Base-by-base conservation (phyloP, 2,329 filamentous ascomycete genomes). In the Chaetomiaceae sp. region DNA sequence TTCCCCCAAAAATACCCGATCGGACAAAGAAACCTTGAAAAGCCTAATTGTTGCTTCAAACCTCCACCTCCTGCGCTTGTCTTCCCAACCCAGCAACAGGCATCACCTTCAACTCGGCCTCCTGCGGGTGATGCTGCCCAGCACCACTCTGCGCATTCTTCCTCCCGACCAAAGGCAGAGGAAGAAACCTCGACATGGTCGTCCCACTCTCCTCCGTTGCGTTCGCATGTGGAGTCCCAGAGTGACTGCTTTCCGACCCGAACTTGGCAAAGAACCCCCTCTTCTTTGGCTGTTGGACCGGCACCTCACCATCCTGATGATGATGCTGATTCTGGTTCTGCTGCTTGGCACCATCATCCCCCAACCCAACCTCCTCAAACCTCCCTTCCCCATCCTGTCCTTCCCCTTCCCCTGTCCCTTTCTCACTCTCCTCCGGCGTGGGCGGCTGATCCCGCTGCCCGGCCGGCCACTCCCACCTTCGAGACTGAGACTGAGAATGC, bases 321-420 rank as follows among this genome's bases (percentile, higher is more conserved):
- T 53, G 47, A 15, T 71, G 61, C 67, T 66, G 48, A 15, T 72
- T 73, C 42, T 60, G 63, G n/a, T n/a, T n/a, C 44, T 53, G 53
- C 31, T 69, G 64, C 38, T 65, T 69, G 53, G 67, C 51, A 15
- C 20, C 22, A 34, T 94, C 89, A 60, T 96, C 91, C 54, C 85
- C 83, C 42, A 97, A 74, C 4, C 90, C 90, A 8, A 97, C 89
- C 48, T 97, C 92, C 68, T 96, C 92, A 63, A 97, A 96, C 14
- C 76, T 77, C 64, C 11, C 33, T 8, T 15, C 40, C 7, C 23
- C 40, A 0, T 14, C 44, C 3, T 20, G 37, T 3, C 27, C 42
- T 3, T 29, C 29, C 19, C 3, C 19, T 17, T 23, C 36, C 3
- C n/a, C 17, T 4, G n/a, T 17, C n/a, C 17, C 46, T 5, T 17